Evolutionary conservation across 305 asterid genomes (phyloP), one percentile per base, ranked within the genome.

Genomic region (Fraxinus albicans): DNA sequence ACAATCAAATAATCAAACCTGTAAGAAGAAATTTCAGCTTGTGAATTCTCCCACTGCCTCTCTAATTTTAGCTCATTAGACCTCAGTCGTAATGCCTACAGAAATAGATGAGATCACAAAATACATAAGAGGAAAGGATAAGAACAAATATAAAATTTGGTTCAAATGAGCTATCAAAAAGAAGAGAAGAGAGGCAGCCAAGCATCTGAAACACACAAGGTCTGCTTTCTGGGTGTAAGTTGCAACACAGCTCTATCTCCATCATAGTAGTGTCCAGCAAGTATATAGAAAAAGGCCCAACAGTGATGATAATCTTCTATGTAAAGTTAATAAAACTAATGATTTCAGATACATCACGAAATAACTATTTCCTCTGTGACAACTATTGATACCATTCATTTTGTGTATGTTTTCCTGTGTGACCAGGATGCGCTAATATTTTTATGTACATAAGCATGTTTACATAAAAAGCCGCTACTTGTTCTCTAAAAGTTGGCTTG

Each of bases 21-120:
- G 89, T 86, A 87, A 76, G 94, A 90, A 89, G 96, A 88, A 84
- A 95, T 81, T 88, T 95, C 97, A 77, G 93, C 89, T 85, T 90
- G 92, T 65, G 94, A 73, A 79, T 90, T 91, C 88, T 95, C 98
- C 92, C 94, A 88, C 80, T 90, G 94, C 88, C 95, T 92, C 93
- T 91, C 96, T 89, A 96, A 86, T 88, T 95, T 96, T 72, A 96
- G 93, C 91, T 96, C 99, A 89, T 90, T 95, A 83, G 99, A 96
- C 90, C 98, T 93, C 96, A 96, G 86, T 69, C 97, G 92, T 84
- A 96, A 90, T 80, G 98, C 97, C 99, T 96, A 87, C 77, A 89
- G 33, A 77, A 81, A 63, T 40, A 83, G 55, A 85, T 33, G 76
- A 69, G 75, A 75, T 63, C 25, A 82, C 40, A 80, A 27, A 80